A percentile compares a stretch with the other conserved stretches of the same genome.
Evolutionary conservation across 257 asterid species (phyloP).

Genomic region (Lycium ferocissimum): DNA sequence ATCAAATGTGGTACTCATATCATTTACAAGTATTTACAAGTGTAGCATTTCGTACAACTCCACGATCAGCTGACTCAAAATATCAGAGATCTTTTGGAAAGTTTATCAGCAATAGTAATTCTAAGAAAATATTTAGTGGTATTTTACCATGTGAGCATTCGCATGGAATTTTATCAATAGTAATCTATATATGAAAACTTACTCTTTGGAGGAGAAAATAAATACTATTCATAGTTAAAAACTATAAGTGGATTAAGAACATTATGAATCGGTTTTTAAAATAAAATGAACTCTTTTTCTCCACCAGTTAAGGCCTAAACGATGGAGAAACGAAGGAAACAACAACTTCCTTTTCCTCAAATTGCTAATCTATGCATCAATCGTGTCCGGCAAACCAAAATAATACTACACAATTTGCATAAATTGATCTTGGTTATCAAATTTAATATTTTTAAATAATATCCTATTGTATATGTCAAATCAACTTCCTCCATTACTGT

Average conservation of each 20-base stretch:
- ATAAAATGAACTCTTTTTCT: background rate
- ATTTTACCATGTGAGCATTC: background rate
- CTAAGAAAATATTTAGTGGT: background rate
- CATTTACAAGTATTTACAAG: background rate
- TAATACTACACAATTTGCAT: background rate
- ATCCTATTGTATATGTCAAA: conserved; percentile 15
- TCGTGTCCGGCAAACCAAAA: conserved; percentile 1
- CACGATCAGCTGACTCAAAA: background rate
- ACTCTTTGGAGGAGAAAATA: background rate
- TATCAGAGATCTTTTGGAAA: background rate
- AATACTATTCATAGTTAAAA: background rate
- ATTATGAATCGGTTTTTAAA: too few relatives aligned
- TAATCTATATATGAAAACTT: background rate
- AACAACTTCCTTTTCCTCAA: conserved; percentile 15
- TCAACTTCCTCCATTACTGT: too few relatives aligned
- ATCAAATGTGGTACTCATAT: background rate
- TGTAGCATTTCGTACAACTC: background rate
- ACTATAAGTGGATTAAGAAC: background rate
- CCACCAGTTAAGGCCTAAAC: conserved; percentile 20
- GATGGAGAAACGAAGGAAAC: conserved; percentile 2
- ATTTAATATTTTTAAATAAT: background rate
- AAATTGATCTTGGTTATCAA: conserved; percentile 5
- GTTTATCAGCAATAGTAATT: background rate
- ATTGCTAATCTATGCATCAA: background rate
- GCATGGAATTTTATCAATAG: background rate